A percentile compares a stretch with the other conserved stretches of the same genome.
These are phyloP conservation scores for Laetiporus sulphureus DNA, from an alignment of 1,284 basidiomycete genomes.

Conservation along the genomic window DNA sequence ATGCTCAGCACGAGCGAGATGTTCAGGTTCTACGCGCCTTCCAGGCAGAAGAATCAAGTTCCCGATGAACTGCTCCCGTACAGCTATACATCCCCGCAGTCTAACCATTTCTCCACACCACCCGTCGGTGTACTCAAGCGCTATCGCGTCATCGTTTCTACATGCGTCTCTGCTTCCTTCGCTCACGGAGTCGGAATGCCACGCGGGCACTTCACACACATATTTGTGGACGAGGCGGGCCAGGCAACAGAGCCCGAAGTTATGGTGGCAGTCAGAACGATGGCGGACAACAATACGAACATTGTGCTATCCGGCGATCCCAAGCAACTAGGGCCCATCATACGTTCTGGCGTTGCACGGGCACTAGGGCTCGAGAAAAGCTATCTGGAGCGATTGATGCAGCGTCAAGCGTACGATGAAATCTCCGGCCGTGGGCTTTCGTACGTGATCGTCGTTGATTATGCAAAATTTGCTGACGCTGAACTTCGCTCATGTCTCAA, in stretches of 20 bases:
- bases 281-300: conserved; percentile 37
- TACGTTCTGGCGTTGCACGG: conserved; percentile 38
- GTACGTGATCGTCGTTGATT: conserved; percentile 20
- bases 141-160: conserved; percentile 52
- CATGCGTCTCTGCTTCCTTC: conserved; percentile 55
- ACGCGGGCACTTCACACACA: conserved; percentile 52
- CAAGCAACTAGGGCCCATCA: conserved; percentile 50
- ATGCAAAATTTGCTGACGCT: not conserved
- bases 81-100: conserved; percentile 20
- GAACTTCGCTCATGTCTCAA: conserved; percentile 15
- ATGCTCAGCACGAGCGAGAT: conserved; percentile 31
- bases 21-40: conserved; percentile 60
- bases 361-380: conserved; percentile 40
- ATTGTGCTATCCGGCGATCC: conserved; percentile 51
- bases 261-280: conserved; percentile 46
- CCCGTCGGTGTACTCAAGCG: conserved; percentile 31
- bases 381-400: conserved; percentile 48
- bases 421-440: conserved; percentile 26
- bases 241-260: conserved; percentile 56
- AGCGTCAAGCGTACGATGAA: conserved; percentile 35
- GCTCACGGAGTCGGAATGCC: conserved; percentile 47
- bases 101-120: conserved; percentile 42
- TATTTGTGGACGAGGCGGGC: conserved; percentile 62
- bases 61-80: conserved; percentile 35
- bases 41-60: conserved; percentile 37